phyloP scores from a whole-genome alignment of 768 basidiomycete species.

The Tylopilus intermedius region DNA sequence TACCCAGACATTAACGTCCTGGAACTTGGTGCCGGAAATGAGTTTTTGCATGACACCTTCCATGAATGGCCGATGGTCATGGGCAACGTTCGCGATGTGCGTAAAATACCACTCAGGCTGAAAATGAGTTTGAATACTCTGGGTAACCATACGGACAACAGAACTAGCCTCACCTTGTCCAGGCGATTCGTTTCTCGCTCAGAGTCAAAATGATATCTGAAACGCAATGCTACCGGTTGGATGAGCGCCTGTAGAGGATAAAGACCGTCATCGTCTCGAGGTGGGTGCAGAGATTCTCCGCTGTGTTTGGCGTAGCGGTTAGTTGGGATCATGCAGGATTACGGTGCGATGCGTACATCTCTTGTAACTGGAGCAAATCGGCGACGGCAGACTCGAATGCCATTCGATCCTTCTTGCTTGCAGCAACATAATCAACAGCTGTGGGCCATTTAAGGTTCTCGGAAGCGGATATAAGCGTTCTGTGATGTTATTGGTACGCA shows the following conservation, averaged over 20 bases:
- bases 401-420: constrained; percentile 46
- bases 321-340: not conserved
- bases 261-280: constrained; percentile 43
- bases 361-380: constrained; percentile 74
- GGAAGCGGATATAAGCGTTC: constrained; percentile 56
- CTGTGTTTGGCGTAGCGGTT: constrained; percentile 31
- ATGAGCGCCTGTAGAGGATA: constrained; percentile 84
- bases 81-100: constrained; percentile 80
- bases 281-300: constrained; percentile 44
- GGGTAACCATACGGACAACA: not conserved
- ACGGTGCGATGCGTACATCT: constrained; percentile 50
- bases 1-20: constrained; percentile 72
- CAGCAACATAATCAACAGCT: constrained; percentile 57
- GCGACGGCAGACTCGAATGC: constrained; percentile 73
- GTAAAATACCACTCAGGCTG: constrained; percentile 98
- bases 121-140: not conserved
- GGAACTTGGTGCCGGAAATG: constrained; percentile 58
- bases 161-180: constrained; percentile 64
- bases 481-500: constrained; percentile 26
- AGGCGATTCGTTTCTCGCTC: constrained; percentile 81
- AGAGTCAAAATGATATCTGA: constrained; percentile 94
- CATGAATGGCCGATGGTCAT: constrained; percentile 83
- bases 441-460: constrained; percentile 86
- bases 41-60: constrained; percentile 68
- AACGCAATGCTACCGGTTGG: constrained; percentile 77